Percentiles rank a stretch among this genome's conserved stretches.
These are phyloP conservation scores for Veloporphyrellus conicus DNA, from an alignment of 1,284 basidiomycete genomes.

Conservation along the genomic window DNA sequence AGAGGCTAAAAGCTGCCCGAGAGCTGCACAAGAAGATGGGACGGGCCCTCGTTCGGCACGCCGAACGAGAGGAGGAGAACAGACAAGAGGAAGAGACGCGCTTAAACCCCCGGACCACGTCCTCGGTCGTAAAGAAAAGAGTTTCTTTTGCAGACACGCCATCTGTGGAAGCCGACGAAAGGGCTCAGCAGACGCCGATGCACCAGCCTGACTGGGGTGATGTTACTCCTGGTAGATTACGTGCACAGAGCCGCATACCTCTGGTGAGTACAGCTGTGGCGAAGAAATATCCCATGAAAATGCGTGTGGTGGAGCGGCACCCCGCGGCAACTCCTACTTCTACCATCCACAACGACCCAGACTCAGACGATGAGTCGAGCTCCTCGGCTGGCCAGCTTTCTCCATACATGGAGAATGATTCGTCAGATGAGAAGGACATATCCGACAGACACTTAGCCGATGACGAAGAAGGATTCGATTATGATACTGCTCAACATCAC, in stretches of 20 bases:
- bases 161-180: slow-evolving; percentile 15
- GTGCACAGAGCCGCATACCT: slow-evolving; percentile 37
- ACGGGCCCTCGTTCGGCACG: slow-evolving; percentile 53
- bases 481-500: slow-evolving; percentile 61
- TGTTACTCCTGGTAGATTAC: slow-evolving; percentile 48
- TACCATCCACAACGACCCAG: slow-evolving; percentile 22
- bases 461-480: slow-evolving; percentile 51
- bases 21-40: slow-evolving; percentile 76
- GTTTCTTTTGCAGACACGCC: slow-evolving; percentile 58
- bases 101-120: slow-evolving; percentile 9
- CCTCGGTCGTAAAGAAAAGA: slow-evolving; percentile 48
- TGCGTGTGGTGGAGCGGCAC: slow-evolving; percentile 63
- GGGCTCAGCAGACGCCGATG: slow-evolving; percentile 1
- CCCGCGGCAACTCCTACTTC: slow-evolving; percentile 25
- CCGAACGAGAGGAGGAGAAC: slow-evolving; percentile 41
- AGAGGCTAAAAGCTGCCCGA: slow-evolving; percentile 48
- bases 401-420: slow-evolving; percentile 18
- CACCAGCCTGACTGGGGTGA: slow-evolving; percentile 48
- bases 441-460: slow-evolving; percentile 27
- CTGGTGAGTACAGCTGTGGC: slow-evolving; percentile 38
- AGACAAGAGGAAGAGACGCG: slow-evolving; percentile 35
- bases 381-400: slow-evolving; percentile 30
- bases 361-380: slow-evolving; percentile 50
- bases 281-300: slow-evolving; percentile 55
- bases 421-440: slow-evolving; percentile 10